Percentiles rank a stretch among this genome's conserved stretches.
These are phyloP conservation scores for Saitozyma podzolica DNA, from an alignment of 768 basidiomycete species.

Conservation along the genomic window DNA sequence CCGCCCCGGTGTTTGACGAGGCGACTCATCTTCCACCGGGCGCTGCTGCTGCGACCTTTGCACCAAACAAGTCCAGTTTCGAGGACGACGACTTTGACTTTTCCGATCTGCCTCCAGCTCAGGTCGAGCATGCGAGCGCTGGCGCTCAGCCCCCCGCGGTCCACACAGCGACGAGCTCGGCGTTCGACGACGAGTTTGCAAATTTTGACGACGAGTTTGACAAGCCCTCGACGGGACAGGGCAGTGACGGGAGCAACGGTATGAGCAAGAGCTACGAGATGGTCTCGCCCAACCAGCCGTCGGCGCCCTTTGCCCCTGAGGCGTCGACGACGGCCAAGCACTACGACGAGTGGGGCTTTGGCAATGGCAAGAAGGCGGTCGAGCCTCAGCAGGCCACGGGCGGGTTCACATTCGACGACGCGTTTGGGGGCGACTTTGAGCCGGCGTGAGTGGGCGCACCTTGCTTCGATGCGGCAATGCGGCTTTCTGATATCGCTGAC, in stretches of 20 bases:
- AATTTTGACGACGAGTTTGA: slow-evolving; percentile 54
- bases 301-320: too few relatives aligned
- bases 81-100: slow-evolving; percentile 51
- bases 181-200: slow-evolving; percentile 52
- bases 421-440: slow-evolving; percentile 55
- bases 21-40: slow-evolving; percentile 10
- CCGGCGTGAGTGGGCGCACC: slow-evolving; percentile 14
- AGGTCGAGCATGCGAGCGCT: slow-evolving; percentile 24
- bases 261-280: slow-evolving; percentile 48
- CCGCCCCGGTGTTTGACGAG: slow-evolving; percentile 1
- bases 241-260: slow-evolving; percentile 15
- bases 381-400: slow-evolving; percentile 1
- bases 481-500: too few relatives aligned
- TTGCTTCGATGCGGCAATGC: too few relatives aligned
- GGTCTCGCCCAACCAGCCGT: slow-evolving; percentile 28
- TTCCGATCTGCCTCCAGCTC: slow-evolving; percentile 42
- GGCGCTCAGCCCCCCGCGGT: not conserved
- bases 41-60: slow-evolving; percentile 10
- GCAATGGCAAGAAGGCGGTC: slow-evolving; percentile 1
- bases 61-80: slow-evolving; percentile 13
- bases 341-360: slow-evolving; percentile 38
- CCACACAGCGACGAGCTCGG: not conserved
- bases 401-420: slow-evolving; percentile 57
- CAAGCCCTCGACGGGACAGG: slow-evolving; percentile 24
- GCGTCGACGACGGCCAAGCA: slow-evolving; percentile 1